These are phyloP conservation scores for Pythium chondricola DNA, from an alignment of 352 stramenopile species.

Conservation along the genomic window DNA sequence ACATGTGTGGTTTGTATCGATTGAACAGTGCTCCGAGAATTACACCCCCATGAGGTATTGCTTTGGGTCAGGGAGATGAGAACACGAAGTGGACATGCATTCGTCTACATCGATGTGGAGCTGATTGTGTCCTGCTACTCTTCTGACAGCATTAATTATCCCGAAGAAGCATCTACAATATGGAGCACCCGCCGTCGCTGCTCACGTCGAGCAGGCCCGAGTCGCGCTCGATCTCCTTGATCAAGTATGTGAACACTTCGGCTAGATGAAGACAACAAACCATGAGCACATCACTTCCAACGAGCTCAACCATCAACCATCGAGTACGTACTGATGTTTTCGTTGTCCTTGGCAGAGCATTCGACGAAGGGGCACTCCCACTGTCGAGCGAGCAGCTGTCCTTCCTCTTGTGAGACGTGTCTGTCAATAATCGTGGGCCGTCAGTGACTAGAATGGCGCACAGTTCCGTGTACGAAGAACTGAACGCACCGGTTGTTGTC, in stretches of 20 bases:
- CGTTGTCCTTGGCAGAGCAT: conserved; percentile 90
- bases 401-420: conserved; percentile 81
- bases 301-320: not conserved
- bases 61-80: not conserved
- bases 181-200: conserved; percentile 62
- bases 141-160: too few species aligned
- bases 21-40: not conserved
- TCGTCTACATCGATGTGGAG: not conserved
- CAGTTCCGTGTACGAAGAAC: too few species aligned
- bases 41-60: not conserved
- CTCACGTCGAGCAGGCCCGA: conserved; percentile 82
- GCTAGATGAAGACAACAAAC: conserved; percentile 25
- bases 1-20: conserved; percentile 7
- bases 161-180: conserved; percentile 73
- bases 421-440: conserved; percentile 28
- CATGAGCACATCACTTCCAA: not conserved
- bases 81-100: too few species aligned
- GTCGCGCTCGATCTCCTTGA: conserved; percentile 87
- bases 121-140: too few species aligned
- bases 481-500: conserved; percentile 86
- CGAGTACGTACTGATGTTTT: conserved; percentile 83
- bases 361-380: conserved; percentile 94
- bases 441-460: too few species aligned
- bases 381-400: conserved; percentile 81
- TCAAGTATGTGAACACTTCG: conserved; percentile 88